phyloP scores from a whole-genome alignment of 2,329 filamentous ascomycete genomes.

The Cytospora chrysosperma region DNA sequence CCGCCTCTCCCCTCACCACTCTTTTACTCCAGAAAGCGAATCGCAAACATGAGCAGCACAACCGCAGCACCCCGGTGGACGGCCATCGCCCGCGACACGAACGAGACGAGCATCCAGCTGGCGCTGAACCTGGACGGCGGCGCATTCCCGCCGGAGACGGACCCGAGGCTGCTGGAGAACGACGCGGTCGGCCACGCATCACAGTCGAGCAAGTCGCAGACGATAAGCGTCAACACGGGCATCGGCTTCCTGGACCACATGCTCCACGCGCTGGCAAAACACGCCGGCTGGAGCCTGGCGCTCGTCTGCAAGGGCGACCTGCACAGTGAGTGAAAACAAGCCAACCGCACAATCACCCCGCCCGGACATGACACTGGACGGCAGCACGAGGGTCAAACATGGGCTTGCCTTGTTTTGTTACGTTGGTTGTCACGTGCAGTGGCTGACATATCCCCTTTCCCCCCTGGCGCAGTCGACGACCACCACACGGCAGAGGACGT shows the following conservation, averaged over 20 bases:
- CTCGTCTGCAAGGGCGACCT: slow-evolving; percentile 84
- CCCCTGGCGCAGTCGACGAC: slow-evolving; percentile 94
- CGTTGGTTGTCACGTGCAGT: too few relatives aligned
- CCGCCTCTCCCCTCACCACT: too few relatives aligned
- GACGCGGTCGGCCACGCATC: slow-evolving; percentile 69
- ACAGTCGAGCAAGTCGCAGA: slow-evolving; percentile 80
- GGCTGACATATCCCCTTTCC: background rate
- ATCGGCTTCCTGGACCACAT: slow-evolving; percentile 99
- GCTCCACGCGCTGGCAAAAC: slow-evolving; percentile 94
- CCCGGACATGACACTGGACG: too few relatives aligned
- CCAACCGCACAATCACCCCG: too few relatives aligned
- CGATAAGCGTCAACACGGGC: slow-evolving; percentile 84
- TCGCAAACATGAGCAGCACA: slow-evolving; percentile 28
- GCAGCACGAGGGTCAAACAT: too few relatives aligned
- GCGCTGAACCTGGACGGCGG: slow-evolving; percentile 93
- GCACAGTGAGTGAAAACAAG: slow-evolving; percentile 83
- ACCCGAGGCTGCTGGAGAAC: slow-evolving; percentile 52
- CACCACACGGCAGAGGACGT: slow-evolving; percentile 97
- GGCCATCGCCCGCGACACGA: slow-evolving; percentile 83
- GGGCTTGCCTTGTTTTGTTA: too few relatives aligned
- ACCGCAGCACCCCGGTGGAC: slow-evolving; percentile 60
- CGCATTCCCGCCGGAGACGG: slow-evolving; percentile 64
- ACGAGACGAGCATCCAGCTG: slow-evolving; percentile 96
- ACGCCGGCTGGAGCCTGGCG: slow-evolving; percentile 88
- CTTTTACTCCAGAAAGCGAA: too few relatives aligned